A percentile compares a stretch with the other conserved stretches of the same genome.
Evolutionary conservation across 2,329 filamentous ascomycete genomes (phyloP).

Genomic region (Penicillium sp.): DNA sequence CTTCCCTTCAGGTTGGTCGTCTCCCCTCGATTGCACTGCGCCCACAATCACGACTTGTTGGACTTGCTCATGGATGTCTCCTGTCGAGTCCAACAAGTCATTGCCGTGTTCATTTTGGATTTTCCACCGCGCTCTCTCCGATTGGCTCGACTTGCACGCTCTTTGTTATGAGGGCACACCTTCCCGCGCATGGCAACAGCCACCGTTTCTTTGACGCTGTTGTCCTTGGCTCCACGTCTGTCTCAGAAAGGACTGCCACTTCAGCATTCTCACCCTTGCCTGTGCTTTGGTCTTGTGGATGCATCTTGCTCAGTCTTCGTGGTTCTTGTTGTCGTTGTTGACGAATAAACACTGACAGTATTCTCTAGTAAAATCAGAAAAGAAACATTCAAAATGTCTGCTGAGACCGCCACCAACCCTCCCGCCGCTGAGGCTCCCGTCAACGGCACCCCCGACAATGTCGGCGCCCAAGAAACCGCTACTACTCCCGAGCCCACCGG

Average conservation of each 20-base stretch:
- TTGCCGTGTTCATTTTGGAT: background rate
- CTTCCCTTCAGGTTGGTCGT: slow-evolving; percentile 17
- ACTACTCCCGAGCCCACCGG: slow-evolving; percentile 44
- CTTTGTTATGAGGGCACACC: slow-evolving; percentile 13
- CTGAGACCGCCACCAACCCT: slow-evolving; percentile 69
- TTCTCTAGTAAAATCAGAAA: slow-evolving; percentile 53
- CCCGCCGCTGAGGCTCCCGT: slow-evolving; percentile 56
- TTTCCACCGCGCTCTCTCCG: slow-evolving; percentile 1
- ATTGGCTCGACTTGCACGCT: slow-evolving; percentile 9
- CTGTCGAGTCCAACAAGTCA: too few relatives aligned
- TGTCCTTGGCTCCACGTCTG: background rate
- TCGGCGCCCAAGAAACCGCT: slow-evolving; percentile 63
- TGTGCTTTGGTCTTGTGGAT: too few relatives aligned
- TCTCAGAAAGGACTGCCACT: background rate
- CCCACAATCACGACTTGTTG: background rate
- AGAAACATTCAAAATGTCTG: slow-evolving; percentile 65
- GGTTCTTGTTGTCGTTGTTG: too few relatives aligned
- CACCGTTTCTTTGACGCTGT: slow-evolving; percentile 7
- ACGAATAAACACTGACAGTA: slow-evolving; percentile 8
- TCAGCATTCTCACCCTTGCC: too few relatives aligned
- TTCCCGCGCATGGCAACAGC: background rate
- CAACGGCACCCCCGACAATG: slow-evolving; percentile 55
- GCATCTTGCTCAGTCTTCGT: too few relatives aligned
- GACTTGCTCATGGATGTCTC: too few relatives aligned
- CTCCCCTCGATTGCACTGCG: slow-evolving; percentile 2